Conservation (phyloP, 305 asterid genomes). For the Fraxinus sp. region DNA sequence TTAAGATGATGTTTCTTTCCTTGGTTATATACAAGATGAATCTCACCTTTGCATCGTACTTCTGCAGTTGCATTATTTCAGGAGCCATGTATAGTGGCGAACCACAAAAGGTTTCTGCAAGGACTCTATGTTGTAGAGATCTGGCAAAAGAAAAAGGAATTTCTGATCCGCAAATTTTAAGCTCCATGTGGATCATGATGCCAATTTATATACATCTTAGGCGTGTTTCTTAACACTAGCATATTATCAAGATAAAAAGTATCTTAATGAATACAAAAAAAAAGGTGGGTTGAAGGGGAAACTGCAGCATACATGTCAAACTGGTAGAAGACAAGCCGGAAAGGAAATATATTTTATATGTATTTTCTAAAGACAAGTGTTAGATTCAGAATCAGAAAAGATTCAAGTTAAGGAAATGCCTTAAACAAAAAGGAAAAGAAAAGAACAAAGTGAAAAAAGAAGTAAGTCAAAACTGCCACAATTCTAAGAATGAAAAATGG, state of each 20-base stretch:
- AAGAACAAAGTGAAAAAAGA: not conserved
- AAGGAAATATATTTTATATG: not conserved
- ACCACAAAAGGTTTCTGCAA: slow-evolving; percentile 95
- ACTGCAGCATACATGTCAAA: not conserved
- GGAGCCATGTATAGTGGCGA: slow-evolving; percentile 99
- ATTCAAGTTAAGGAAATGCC: not conserved
- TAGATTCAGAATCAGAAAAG: not conserved
- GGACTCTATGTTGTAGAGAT: slow-evolving; percentile 83
- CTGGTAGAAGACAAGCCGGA: not conserved
- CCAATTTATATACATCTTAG: not conserved
- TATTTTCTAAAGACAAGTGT: not conserved
- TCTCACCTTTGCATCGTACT: slow-evolving; percentile 94
- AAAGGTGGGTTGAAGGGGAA: not conserved
- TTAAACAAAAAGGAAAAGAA: not conserved
- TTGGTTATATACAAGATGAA: slow-evolving; percentile 17
- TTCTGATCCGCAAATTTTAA: slow-evolving; percentile 15
- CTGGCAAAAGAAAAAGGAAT: slow-evolving; percentile 44
- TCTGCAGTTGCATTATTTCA: slow-evolving; percentile 89
- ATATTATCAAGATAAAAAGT: not conserved
- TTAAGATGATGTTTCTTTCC: slow-evolving; percentile 19
- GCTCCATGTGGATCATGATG: slow-evolving; percentile 1
- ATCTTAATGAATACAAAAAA: not conserved
- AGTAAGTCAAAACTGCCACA: not conserved
- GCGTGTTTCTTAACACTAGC: slow-evolving; percentile 10
- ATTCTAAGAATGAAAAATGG: not conserved